phyloP scores from a whole-genome alignment of 257 asterid species.

The Orobanche coerulescens region DNA sequence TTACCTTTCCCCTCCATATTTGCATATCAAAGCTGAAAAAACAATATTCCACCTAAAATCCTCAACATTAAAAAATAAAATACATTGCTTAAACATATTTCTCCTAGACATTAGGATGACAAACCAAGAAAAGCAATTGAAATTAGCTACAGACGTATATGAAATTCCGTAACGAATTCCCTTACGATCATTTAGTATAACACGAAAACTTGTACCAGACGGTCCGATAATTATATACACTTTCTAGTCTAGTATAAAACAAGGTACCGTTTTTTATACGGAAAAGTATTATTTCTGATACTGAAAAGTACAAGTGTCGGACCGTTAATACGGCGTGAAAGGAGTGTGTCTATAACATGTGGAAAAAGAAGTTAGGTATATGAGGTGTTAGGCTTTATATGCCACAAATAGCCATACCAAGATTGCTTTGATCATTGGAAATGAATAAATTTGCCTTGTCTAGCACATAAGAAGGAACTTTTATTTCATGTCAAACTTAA shows the following conservation, averaged over 20 bases:
- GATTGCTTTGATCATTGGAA: conserved; percentile 6
- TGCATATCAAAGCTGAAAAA: conserved; percentile 26
- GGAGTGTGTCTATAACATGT: too few relatives aligned
- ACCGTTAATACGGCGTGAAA: too few relatives aligned
- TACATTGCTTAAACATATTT: background rate
- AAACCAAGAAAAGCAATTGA: background rate
- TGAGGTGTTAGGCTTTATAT: background rate
- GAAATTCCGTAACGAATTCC: background rate
- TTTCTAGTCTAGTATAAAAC: too few relatives aligned
- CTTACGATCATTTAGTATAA: background rate
- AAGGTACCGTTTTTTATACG: too few relatives aligned
- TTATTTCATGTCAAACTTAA: background rate
- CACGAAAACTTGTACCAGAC: too few relatives aligned
- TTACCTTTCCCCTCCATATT: conserved; percentile 38
- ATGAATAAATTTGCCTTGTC: background rate
- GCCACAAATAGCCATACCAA: background rate
- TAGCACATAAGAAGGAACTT: background rate
- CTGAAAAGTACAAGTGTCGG: too few relatives aligned
- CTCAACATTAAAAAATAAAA: conserved; percentile 15
- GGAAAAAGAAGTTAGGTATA: background rate
- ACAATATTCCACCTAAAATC: background rate
- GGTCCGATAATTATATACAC: too few relatives aligned
- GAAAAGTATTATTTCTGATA: too few relatives aligned
- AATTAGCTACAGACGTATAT: background rate
- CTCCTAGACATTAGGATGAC: background rate